These are phyloP conservation scores for Talaromyces sp. DNA, from an alignment of 2,329 filamentous ascomycete species.

Conservation along the genomic window DNA sequence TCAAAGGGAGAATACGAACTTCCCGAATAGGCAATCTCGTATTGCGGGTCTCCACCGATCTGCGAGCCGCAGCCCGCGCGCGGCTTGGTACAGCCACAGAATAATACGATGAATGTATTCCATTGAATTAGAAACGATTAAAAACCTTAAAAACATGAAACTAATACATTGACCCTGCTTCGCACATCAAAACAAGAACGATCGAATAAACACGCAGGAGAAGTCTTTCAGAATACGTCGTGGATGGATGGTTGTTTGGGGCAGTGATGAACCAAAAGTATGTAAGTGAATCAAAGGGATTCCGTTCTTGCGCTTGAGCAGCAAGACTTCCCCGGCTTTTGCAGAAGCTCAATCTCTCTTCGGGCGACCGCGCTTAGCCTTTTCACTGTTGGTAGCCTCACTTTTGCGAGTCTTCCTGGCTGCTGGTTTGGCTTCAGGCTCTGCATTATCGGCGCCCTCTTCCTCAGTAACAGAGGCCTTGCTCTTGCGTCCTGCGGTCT, in stretches of 20 bases:
- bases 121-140: neutral
- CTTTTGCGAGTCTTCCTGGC: slow-evolving; percentile 8
- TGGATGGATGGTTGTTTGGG: neutral
- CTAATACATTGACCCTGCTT: neutral
- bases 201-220: neutral
- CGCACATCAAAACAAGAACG: neutral
- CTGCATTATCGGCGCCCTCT: neutral
- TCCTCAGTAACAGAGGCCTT: slow-evolving; percentile 3
- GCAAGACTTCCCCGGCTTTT: neutral
- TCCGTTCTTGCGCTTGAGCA: neutral
- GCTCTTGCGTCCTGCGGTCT: slow-evolving; percentile 15
- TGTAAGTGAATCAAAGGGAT: neutral
- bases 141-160: neutral
- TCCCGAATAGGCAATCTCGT: neutral
- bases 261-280: neutral
- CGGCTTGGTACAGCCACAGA: neutral
- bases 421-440: neutral
- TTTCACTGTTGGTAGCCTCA: slow-evolving; percentile 5
- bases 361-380: slow-evolving; percentile 13
- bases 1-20: neutral
- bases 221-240: neutral
- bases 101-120: neutral
- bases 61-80: neutral
- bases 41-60: neutral
- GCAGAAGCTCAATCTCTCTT: slow-evolving; percentile 4